Conservation (phyloP, 352 stramenopile species). For the Vaucheria bursata region DNA sequence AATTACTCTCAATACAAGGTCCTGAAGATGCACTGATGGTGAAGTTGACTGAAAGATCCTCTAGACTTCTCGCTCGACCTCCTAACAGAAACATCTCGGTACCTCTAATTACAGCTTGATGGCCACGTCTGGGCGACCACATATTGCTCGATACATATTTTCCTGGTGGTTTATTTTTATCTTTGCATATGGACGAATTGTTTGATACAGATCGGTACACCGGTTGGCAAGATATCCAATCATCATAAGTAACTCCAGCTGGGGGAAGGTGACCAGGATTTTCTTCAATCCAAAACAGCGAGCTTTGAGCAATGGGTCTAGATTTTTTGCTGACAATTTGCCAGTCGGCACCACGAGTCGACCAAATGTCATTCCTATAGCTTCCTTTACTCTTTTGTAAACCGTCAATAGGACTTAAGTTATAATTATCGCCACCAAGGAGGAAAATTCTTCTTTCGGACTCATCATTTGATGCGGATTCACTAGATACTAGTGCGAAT, state of each 20-base stretch:
- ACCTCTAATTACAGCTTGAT: constrained; percentile 42
- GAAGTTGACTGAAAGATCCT: constrained; percentile 24
- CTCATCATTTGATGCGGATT: constrained; percentile 7
- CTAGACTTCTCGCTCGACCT: constrained; percentile 41
- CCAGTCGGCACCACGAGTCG: constrained; percentile 41
- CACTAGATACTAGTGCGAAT: constrained; percentile 24
- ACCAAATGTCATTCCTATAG: constrained; percentile 58
- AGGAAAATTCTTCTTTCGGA: constrained; percentile 46
- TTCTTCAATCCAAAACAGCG: constrained; percentile 54
- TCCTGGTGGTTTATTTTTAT: constrained; percentile 17
- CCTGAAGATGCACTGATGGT: constrained; percentile 20
- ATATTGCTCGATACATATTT: constrained; percentile 44
- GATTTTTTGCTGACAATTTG: constrained; percentile 13
- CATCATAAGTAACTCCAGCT: constrained; percentile 54
- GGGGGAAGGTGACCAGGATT: constrained; percentile 52
- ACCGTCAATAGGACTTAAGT: constrained; percentile 33
- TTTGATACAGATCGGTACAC: constrained; percentile 24
- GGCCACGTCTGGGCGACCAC: constrained; percentile 49
- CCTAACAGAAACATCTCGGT: constrained; percentile 42
- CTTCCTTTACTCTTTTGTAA: constrained; percentile 30
- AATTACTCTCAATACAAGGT: constrained; percentile 31
- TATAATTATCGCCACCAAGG: constrained; percentile 54
- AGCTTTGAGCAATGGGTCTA: constrained; percentile 27
- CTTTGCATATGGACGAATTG: constrained; percentile 16
- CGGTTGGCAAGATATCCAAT: constrained; percentile 61